These are phyloP conservation scores for Peribolospora baueri DNA, from an alignment of 768 basidiomycete genomes.

Conservation along the genomic window DNA sequence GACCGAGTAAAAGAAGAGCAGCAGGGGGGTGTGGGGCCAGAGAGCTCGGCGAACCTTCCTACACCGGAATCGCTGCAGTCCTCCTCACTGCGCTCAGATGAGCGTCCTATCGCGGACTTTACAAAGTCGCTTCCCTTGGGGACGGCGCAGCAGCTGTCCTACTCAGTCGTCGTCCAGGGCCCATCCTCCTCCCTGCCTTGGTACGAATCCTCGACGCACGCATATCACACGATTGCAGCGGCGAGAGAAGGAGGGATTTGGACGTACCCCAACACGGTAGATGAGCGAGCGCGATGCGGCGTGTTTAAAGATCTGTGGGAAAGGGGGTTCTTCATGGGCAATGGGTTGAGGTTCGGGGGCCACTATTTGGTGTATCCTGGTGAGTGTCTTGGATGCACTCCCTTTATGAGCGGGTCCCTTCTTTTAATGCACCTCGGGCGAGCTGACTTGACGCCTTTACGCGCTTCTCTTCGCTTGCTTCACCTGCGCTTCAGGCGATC, in stretches of 20 bases:
- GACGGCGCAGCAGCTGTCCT: neutral
- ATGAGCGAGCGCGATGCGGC: constrained; percentile 45
- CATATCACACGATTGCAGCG: constrained; percentile 31
- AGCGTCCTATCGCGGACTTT: neutral
- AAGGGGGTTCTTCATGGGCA: constrained; percentile 64
- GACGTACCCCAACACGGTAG: constrained; percentile 40
- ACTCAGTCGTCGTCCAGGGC: constrained; percentile 31
- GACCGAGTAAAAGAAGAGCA: constrained; percentile 27
- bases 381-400: constrained; percentile 19
- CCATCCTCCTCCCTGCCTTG: constrained; percentile 39
- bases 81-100: neutral
- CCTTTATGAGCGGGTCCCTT: neutral
- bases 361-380: constrained; percentile 94
- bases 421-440: neutral
- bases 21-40: neutral
- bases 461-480: neutral
- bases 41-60: constrained; percentile 14
- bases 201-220: constrained; percentile 29
- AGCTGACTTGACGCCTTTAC: too few relatives aligned
- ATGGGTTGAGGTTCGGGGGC: constrained; percentile 80
- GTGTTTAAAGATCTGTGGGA: constrained; percentile 63
- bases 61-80: neutral
- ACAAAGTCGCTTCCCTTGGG: neutral
- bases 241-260: constrained; percentile 50
- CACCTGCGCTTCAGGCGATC: constrained; percentile 39